A percentile compares a stretch with the other conserved stretches of the same genome.
Evolutionary conservation across 768 basidiomycete species (phyloP).

Genomic region (Serendipita sp.): DNA sequence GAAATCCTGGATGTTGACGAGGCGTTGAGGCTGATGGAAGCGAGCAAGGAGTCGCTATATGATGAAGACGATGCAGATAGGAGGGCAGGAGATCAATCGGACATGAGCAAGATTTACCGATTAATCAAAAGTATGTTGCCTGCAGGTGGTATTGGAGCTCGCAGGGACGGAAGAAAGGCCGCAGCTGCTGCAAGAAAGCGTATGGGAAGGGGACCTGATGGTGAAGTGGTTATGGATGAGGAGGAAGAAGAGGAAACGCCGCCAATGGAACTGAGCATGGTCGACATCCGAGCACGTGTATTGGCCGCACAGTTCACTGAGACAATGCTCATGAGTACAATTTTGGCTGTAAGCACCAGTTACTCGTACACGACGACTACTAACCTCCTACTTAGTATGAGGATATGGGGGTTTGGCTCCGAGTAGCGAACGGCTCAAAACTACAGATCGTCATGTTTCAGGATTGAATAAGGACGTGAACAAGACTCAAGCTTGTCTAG

Average conservation of each 20-base stretch:
- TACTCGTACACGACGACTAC: constrained; percentile 10
- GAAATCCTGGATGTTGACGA: constrained; percentile 85
- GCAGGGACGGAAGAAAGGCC: constrained; percentile 22
- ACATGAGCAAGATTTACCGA: constrained; percentile 70
- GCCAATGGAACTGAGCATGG: constrained; percentile 57
- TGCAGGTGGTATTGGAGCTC: constrained; percentile 16
- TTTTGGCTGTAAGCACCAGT: constrained; percentile 43
- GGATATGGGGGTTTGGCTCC: constrained; percentile 58
- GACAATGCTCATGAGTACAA: constrained; percentile 71
- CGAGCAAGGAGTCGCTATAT: constrained; percentile 78
- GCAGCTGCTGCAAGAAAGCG: constrained; percentile 19
- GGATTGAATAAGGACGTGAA: not conserved
- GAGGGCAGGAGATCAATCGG: constrained; percentile 56
- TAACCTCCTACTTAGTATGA: constrained; percentile 51
- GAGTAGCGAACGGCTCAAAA: constrained; percentile 71
- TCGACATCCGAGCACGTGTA: constrained; percentile 76
- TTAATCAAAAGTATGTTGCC: constrained; percentile 75
- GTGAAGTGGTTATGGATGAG: constrained; percentile 47
- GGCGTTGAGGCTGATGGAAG: constrained; percentile 91
- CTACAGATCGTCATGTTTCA: constrained; percentile 22
- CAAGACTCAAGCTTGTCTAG: not conserved
- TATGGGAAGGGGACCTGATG: constrained; percentile 50
- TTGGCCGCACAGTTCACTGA: constrained; percentile 83
- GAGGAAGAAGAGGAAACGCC: constrained; percentile 45
- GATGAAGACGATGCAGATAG: constrained; percentile 58